Base-by-base conservation (phyloP, 176 grass and related monocot species). In the Ananas comosus region DNA sequence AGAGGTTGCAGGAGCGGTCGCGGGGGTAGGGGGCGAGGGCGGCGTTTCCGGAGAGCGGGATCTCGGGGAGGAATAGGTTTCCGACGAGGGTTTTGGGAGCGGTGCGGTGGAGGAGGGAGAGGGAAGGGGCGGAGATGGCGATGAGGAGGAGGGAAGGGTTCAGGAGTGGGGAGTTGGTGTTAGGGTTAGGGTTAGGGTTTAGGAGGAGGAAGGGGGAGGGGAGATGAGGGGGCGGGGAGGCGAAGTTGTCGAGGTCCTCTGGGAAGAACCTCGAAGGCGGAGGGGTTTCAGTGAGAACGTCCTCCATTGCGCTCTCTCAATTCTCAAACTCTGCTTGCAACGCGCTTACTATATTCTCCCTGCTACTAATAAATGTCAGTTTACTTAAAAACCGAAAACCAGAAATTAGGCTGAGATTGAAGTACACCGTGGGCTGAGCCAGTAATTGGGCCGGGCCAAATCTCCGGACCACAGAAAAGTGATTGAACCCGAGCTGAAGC, bases 221-320 rank as follows among this genome's bases (percentile, higher is more conserved):
- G 51, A 71, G 78, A 53, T 65, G 48, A 1, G 49, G 81, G 8
- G 67, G 66, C 13, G 81, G 49, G 0, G 75, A 6, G 72, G 78
- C 81, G 84, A 91, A 91, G 79, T 76, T 91, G 79, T 91, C 81
- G 65, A 91, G 88, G 81, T 91, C 84, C 56, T 91, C 84, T 3
- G 74, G 88, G 65, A 77, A 80, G 81, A 91, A 87, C 24, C 88
- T 74, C 10, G 88, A 91, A 13, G 84, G 88, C 72, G 84, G 88
- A 57, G 88, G 84, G 57, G 29, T 69, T 53, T 87, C 88, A 63
- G 79, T 91, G 78, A 91, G 59, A 2, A 91, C 84, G 72, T 91
- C 84, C 49, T 84, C 88, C 88, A 91, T 91, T 42, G 33, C 33
- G 4, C 33, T 42, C 33, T 42, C 33, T 42, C 33, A 42, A 0